Conservation (phyloP, 371 early-diverging fungal species). For the Basidiobolus meristosporus region DNA sequence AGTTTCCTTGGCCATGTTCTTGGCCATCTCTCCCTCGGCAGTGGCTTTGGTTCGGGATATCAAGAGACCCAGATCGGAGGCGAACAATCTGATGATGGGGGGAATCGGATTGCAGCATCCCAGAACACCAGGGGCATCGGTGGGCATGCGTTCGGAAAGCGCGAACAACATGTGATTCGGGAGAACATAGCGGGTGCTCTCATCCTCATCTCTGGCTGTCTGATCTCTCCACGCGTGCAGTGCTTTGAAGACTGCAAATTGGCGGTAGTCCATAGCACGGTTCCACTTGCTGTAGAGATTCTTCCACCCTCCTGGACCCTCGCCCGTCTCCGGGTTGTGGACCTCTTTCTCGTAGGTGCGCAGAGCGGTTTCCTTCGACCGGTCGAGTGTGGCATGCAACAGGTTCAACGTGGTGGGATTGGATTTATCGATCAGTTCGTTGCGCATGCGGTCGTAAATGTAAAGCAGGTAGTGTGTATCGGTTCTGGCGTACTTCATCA, state of each 20-base stretch:
- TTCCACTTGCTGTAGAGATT: constrained; percentile 37
- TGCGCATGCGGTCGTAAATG: constrained; percentile 81
- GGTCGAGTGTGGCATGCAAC: constrained; percentile 35
- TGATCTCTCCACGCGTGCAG: constrained; percentile 85
- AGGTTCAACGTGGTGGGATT: constrained; percentile 34
- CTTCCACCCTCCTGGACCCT: constrained; percentile 62
- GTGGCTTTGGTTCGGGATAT: too few species aligned
- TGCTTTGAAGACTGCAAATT: constrained; percentile 61
- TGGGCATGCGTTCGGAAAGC: constrained; percentile 61
- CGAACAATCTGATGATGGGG: constrained; percentile 63
- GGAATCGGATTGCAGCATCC: constrained; percentile 72
- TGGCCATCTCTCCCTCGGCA: too few species aligned
- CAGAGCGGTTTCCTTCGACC: constrained; percentile 47
- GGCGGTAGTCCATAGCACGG: constrained; percentile 20
- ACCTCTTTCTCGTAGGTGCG: constrained; percentile 50
- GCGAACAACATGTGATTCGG: constrained; percentile 78
- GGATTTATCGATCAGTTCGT: constrained; percentile 41
- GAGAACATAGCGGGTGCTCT: constrained; percentile 65
- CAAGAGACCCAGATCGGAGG: constrained; percentile 36
- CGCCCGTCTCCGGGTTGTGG: constrained; percentile 57
- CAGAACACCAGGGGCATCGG: constrained; percentile 39
- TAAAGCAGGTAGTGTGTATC: constrained; percentile 93
- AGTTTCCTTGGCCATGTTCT: too few species aligned
- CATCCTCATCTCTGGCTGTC: constrained; percentile 80
- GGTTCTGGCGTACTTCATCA: constrained; percentile 80